These are phyloP conservation scores for Colletotrichum tropicale DNA, from an alignment of 2,329 filamentous ascomycete species.

Conservation along the genomic window DNA sequence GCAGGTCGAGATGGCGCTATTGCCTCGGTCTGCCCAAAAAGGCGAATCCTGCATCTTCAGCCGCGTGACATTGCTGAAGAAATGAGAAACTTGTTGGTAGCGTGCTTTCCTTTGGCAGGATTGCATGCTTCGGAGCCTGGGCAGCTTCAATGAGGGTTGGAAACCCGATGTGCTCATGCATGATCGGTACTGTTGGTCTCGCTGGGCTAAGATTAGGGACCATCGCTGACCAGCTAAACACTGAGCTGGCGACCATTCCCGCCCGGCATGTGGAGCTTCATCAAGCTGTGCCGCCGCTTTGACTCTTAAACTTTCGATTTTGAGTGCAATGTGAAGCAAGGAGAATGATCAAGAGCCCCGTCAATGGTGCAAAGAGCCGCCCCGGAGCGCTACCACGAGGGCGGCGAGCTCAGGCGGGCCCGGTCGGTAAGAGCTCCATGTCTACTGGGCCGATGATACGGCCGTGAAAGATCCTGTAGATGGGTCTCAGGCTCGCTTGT, in stretches of 20 bases:
- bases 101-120: neutral
- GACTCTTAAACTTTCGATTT: neutral
- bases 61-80: neutral
- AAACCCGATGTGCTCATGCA: neutral
- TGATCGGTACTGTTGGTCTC: neutral
- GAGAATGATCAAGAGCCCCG: neutral
- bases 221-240: neutral
- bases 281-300: neutral
- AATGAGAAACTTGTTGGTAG: neutral
- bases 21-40: constrained; percentile 3
- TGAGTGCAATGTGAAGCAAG: neutral
- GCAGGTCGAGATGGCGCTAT: neutral
- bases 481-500: neutral
- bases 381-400: neutral
- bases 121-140: neutral
- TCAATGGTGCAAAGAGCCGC: neutral
- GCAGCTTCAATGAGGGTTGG: neutral
- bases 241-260: neutral
- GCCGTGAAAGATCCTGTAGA: neutral
- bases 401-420: neutral
- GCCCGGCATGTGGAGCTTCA: neutral
- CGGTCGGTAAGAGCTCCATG: neutral
- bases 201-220: neutral
- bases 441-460: neutral
- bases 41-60: neutral